phyloP scores from a whole-genome alignment of 495 filamentous ascomycete genomes.

The Lophiostoma macrostomum region DNA sequence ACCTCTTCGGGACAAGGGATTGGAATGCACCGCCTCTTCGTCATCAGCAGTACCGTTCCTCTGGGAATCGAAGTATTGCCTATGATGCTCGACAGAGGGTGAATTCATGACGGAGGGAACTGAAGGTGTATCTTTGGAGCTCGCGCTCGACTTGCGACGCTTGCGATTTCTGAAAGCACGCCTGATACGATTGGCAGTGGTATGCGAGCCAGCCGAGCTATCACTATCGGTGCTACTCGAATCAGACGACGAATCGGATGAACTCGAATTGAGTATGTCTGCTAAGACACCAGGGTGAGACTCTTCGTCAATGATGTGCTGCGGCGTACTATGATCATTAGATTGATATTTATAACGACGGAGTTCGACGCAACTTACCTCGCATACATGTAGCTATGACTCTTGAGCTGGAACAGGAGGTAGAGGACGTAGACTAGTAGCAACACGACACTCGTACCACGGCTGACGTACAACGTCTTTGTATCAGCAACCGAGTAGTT shows the following conservation, averaged over 20 bases:
- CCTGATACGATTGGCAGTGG: constrained; percentile 70
- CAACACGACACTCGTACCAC: constrained; percentile 86
- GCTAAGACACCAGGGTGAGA: constrained; percentile 80
- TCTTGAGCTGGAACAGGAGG: constrained; percentile 86
- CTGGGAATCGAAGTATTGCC: constrained; percentile 24
- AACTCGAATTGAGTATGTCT: constrained; percentile 66
- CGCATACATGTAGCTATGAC: constrained; percentile 86
- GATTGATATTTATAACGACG: background rate
- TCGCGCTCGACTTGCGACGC: constrained; percentile 70
- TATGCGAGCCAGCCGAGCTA: constrained; percentile 64
- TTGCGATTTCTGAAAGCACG: constrained; percentile 62
- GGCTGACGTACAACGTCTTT: constrained; percentile 76
- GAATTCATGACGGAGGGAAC: constrained; percentile 43
- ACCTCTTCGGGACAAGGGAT: constrained; percentile 21
- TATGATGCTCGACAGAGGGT: constrained; percentile 37
- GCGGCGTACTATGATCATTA: constrained; percentile 61
- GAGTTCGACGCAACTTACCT: background rate
- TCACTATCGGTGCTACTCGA: constrained; percentile 65
- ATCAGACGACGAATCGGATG: constrained; percentile 55
- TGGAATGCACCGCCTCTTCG: constrained; percentile 8
- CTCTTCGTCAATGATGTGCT: constrained; percentile 85
- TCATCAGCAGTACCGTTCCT: constrained; percentile 9
- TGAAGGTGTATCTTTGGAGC: constrained; percentile 60
- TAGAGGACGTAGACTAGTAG: constrained; percentile 82
- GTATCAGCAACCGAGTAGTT: constrained; percentile 58